phyloP scores from a whole-genome alignment of 192 early-diverging fungal species.

The Anaeromyces robustus region DNA sequence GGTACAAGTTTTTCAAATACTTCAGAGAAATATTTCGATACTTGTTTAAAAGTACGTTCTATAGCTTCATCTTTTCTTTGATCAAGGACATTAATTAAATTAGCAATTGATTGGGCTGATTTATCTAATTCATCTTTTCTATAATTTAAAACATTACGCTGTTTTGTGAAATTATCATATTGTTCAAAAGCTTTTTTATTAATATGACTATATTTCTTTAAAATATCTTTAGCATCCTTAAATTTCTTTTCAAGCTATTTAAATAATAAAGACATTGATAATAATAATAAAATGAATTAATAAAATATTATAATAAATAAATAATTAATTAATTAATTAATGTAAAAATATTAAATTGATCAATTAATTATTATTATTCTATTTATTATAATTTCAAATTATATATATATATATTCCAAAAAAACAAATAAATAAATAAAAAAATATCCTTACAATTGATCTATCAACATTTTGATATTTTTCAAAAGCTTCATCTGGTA shows the following conservation, averaged over 20 bases:
- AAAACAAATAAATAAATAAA: slow-evolving; percentile 34
- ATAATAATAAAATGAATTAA: no score
- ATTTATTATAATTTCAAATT: no score
- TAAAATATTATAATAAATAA: no score
- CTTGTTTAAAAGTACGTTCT: slow-evolving; percentile 87
- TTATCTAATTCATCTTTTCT: slow-evolving; percentile 80
- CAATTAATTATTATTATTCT: no score
- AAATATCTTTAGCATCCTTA: slow-evolving; percentile 62
- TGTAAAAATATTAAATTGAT: no score
- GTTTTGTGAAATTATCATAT: slow-evolving; percentile 82
- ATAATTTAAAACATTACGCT: slow-evolving; percentile 62
- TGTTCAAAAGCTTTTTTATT: slow-evolving; percentile 99
- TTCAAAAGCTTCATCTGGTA: slow-evolving; percentile 83
- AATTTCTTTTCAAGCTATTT: slow-evolving; percentile 22
- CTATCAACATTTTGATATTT: slow-evolving; percentile 30
- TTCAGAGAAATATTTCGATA: slow-evolving; percentile 68
- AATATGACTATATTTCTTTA: slow-evolving; percentile 83
- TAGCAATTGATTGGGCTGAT: slow-evolving; percentile 63
- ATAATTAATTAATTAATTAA: no score
- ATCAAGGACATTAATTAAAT: slow-evolving; percentile 79
- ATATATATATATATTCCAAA: no score
- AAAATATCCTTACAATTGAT: slow-evolving; percentile 23
- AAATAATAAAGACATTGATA: no score
- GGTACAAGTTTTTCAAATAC: slow-evolving; percentile 87
- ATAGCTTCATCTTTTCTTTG: slow-evolving; percentile 95